Evolutionary conservation across 192 early-diverging fungal species (phyloP).

Genomic region (Backusella circina): DNA sequence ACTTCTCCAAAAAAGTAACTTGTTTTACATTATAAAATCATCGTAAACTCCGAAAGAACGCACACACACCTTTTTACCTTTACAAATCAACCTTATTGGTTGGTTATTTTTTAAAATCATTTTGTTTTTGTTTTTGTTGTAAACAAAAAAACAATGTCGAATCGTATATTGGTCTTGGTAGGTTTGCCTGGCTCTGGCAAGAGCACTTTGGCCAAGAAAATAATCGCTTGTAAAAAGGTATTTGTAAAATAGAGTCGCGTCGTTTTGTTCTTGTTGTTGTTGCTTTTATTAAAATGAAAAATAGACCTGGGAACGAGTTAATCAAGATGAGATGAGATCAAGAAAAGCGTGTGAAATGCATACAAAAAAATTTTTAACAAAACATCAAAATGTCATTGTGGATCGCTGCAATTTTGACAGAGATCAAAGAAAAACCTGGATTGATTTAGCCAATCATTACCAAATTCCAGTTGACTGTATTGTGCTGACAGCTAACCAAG

Average conservation of each 20-base stretch:
- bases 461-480: slow-evolving; percentile 60
- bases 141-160: background rate
- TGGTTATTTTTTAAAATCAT: background rate
- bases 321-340: slow-evolving; percentile 71
- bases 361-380: slow-evolving; percentile 35
- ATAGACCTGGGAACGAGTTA: slow-evolving; percentile 58
- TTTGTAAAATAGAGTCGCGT: background rate
- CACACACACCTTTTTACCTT: slow-evolving; percentile 12
- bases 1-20: background rate
- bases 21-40: background rate
- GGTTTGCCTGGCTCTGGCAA: slow-evolving; percentile 79
- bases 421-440: slow-evolving; percentile 69
- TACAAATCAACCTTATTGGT: background rate
- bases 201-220: slow-evolving; percentile 60
- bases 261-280: background rate
- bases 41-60: slow-evolving; percentile 7
- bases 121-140: background rate
- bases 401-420: slow-evolving; percentile 81
- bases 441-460: slow-evolving; percentile 58
- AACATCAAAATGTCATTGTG: slow-evolving; percentile 64
- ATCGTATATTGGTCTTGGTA: slow-evolving; percentile 58
- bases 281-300: background rate
- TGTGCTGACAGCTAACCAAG: slow-evolving; percentile 60
- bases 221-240: slow-evolving; percentile 34
- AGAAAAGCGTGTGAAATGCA: slow-evolving; percentile 59